Base-by-base conservation (phyloP, 805 yeast genomes). In the Pichia ethanolica region DNA sequence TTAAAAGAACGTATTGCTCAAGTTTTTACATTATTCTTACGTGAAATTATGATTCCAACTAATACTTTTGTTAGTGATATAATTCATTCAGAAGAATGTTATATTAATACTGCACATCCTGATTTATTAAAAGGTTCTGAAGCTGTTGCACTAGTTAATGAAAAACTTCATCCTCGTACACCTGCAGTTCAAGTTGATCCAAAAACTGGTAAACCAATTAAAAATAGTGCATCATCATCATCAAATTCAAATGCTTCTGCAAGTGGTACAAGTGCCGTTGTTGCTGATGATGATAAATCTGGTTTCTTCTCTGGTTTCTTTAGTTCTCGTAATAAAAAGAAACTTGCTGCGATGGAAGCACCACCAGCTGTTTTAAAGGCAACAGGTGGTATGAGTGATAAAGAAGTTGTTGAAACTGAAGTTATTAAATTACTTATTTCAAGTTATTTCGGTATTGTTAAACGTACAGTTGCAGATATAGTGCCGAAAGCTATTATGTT, bases 291-390 rank as follows among this genome's bases (percentile, higher is more conserved):
- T 32, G 84, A 86, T 51, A 73, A 73, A 47, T 47, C 52, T 4
- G 96, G 97, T 5, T 93, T 91, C 71, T 93, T 93, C 67, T 96
- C 97, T 48, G 96, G 97, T 0, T 91, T 93, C 65, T 93, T 93
- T 70, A 81, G 90, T 9, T 79, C 91, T 5, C 90, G 89, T 70
- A 89, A 89, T 67, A 93, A 90, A 71, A 90, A 90, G 78, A 83
- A 93, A 70, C 75, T 90, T 60, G 97, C 95, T 32, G 82, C 88
- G 20, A 86, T 91, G 91, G 99, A 91, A 69, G 91, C 98, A 3
- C 99, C 99, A 45, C 99, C 99, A 39, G 81, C 95, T 35, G 90
- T 89, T 6, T 79, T 91, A 62, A 85, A 90, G 67, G 98, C 98
- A 8, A 81, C 91, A 25, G 97, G 97, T 45, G 77, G 82, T 39